A percentile compares a stretch with the other conserved stretches of the same genome.
Evolutionary conservation across 495 filamentous ascomycete genomes (phyloP).

Genomic region (Terfezia claveryi): DNA sequence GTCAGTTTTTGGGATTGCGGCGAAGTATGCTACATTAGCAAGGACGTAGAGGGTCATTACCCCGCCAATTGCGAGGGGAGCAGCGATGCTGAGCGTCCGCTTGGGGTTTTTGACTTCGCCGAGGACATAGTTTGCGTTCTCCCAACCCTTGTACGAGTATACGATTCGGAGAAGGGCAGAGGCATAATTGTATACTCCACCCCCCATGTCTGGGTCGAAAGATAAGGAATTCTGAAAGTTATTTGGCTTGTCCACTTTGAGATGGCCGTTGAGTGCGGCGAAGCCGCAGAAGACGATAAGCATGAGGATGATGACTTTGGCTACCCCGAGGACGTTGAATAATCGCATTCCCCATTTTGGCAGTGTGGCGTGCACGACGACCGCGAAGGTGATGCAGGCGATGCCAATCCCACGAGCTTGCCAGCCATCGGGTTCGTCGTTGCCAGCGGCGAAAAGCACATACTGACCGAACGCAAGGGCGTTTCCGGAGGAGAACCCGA

Average conservation of each 20-base stretch:
- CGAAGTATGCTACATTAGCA: conserved; percentile 52
- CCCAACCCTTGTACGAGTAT: conserved; percentile 25
- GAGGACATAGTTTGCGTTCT: conserved; percentile 21
- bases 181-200: conserved; percentile 25
- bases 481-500: conserved; percentile 36
- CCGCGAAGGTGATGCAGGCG: conserved; percentile 41
- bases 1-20: conserved; percentile 40
- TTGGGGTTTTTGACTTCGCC: conserved; percentile 40
- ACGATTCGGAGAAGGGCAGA: conserved; percentile 29
- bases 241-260: conserved; percentile 33
- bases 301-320: conserved; percentile 45
- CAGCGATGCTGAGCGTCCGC: conserved; percentile 40
- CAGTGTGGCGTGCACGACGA: conserved; percentile 35
- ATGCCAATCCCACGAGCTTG: conserved; percentile 38
- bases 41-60: conserved; percentile 46
- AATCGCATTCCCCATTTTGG: conserved; percentile 48
- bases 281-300: conserved; percentile 46
- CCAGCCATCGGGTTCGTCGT: conserved; percentile 38
- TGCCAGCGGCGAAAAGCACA: conserved; percentile 38
- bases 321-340: conserved; percentile 39
- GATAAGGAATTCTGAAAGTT: conserved; percentile 47
- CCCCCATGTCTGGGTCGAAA: conserved; percentile 16
- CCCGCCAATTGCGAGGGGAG: conserved; percentile 35
- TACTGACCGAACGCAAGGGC: conserved; percentile 49
- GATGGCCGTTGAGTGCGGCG: conserved; percentile 35